Percentiles rank a stretch among this genome's conserved stretches.
These are phyloP conservation scores for Hymenoscyphus infarciens DNA, from an alignment of 2,329 filamentous ascomycete species.

Conservation along the genomic window DNA sequence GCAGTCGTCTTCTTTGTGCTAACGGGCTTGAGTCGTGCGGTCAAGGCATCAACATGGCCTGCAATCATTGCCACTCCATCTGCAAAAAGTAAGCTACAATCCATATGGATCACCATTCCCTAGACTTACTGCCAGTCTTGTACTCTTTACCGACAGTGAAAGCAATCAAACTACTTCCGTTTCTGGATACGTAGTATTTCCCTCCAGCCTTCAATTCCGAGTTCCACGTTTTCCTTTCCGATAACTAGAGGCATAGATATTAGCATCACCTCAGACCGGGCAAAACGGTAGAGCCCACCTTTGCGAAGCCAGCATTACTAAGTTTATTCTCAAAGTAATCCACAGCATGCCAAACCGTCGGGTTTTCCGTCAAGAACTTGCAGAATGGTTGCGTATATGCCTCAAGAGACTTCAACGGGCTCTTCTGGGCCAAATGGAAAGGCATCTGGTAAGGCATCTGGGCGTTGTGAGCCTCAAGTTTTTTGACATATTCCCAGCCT, in stretches of 20 bases:
- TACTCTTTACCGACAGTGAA: constrained; percentile 81
- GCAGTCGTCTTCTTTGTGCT: constrained; percentile 79
- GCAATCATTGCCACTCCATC: constrained; percentile 87
- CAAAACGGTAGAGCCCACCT: constrained; percentile 42
- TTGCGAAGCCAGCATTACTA: constrained; percentile 66
- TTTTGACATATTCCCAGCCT: too few species aligned
- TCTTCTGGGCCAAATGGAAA: background rate
- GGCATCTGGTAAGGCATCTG: background rate
- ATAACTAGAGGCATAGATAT: constrained; percentile 50
- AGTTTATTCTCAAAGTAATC: constrained; percentile 73
- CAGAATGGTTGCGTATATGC: constrained; percentile 80
- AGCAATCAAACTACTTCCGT: constrained; percentile 79
- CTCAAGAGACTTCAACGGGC: constrained; percentile 43
- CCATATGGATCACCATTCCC: background rate
- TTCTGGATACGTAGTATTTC: constrained; percentile 85
- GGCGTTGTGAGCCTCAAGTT: too few species aligned
- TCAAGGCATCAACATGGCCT: constrained; percentile 89
- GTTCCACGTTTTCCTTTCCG: constrained; percentile 74
- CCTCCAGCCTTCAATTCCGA: constrained; percentile 70
- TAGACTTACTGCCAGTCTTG: constrained; percentile 53
- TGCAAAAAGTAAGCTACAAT: background rate
- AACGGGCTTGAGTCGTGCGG: constrained; percentile 86
- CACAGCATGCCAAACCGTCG: constrained; percentile 90
- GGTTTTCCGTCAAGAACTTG: constrained; percentile 83
- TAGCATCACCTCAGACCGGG: constrained; percentile 10